phyloP scores from a whole-genome alignment of 768 basidiomycete genomes.

The Daedaleopsis nitida region DNA sequence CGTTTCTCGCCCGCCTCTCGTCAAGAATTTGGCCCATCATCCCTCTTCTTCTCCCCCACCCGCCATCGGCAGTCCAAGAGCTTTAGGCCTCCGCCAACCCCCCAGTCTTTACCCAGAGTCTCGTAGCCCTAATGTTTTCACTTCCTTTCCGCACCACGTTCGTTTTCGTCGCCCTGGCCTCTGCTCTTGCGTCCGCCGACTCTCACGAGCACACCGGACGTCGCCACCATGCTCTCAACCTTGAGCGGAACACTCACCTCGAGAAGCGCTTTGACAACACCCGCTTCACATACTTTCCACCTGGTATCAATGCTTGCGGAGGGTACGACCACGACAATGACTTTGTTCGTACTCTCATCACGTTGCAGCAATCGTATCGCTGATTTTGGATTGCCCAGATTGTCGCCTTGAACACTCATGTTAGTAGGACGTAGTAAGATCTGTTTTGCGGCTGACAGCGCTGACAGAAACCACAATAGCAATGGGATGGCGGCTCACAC shows the following conservation, averaged over 20 bases:
- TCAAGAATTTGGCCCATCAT: background rate
- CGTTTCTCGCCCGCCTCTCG: no score
- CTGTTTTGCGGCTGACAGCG: background rate
- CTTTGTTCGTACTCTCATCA: constrained; percentile 12
- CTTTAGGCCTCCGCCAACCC: constrained; percentile 1
- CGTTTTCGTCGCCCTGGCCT: constrained; percentile 10
- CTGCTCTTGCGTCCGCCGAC: constrained; percentile 12
- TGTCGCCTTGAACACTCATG: constrained; percentile 46
- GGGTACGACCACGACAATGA: constrained; percentile 18
- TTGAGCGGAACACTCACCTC: background rate
- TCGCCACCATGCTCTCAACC: constrained; percentile 11
- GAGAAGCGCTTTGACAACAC: constrained; percentile 20
- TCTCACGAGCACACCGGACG: constrained; percentile 2
- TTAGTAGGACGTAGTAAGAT: constrained; percentile 9
- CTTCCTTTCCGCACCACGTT: constrained; percentile 15
- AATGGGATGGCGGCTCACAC: constrained; percentile 52
- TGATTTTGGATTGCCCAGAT: constrained; percentile 38
- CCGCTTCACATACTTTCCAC: constrained; percentile 21
- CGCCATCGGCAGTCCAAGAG: background rate
- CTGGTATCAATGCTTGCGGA: constrained; percentile 23
- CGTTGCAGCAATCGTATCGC: background rate
- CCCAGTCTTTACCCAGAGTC: background rate
- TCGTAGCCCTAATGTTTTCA: constrained; percentile 11
- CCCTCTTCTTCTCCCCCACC: background rate
- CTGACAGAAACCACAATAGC: constrained; percentile 35